These are phyloP conservation scores for Megacollybia marginata DNA, from an alignment of 768 basidiomycete genomes.

Conservation along the genomic window DNA sequence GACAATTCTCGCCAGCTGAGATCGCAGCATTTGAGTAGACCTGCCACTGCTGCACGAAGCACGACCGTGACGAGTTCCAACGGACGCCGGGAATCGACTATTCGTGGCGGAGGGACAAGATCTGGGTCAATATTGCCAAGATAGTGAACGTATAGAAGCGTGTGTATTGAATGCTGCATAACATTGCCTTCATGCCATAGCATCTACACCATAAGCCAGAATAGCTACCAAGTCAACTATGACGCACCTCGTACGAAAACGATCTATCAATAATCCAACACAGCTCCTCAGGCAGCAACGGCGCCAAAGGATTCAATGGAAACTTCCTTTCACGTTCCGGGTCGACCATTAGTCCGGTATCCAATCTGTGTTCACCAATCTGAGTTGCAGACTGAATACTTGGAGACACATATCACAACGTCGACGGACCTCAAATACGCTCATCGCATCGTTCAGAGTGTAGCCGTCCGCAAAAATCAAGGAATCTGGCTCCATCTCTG, in stretches of 20 bases:
- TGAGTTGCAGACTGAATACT: no score
- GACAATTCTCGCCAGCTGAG: constrained; percentile 75
- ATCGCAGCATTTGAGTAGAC: constrained; percentile 75
- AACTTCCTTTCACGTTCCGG: constrained; percentile 31
- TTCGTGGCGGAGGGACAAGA: constrained; percentile 21
- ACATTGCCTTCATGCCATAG: constrained; percentile 83
- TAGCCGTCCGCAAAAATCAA: constrained; percentile 65
- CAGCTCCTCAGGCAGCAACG: constrained; percentile 69
- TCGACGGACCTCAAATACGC: constrained; percentile 70
- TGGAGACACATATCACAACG: no score
- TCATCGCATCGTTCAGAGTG: constrained; percentile 83
- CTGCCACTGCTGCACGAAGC: constrained; percentile 58
- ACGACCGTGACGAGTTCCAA: constrained; percentile 60
- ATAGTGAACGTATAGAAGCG: constrained; percentile 65
- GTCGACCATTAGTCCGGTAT: constrained; percentile 59
- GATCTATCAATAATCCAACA: constrained; percentile 84
- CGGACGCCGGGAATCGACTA: constrained; percentile 41
- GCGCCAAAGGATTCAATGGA: constrained; percentile 55
- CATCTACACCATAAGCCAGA: no score
- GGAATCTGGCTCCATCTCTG: constrained; percentile 56
- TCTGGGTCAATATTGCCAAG: constrained; percentile 56
- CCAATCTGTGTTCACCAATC: constrained; percentile 88
- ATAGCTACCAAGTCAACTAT: constrained; percentile 8
- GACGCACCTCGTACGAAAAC: constrained; percentile 68
- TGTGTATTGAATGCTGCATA: constrained; percentile 82